A percentile compares a stretch with the other conserved stretches of the same genome.
phyloP scores from a whole-genome alignment of 371 early-diverging fungal species.

The Lichtheimia hyalospora region DNA sequence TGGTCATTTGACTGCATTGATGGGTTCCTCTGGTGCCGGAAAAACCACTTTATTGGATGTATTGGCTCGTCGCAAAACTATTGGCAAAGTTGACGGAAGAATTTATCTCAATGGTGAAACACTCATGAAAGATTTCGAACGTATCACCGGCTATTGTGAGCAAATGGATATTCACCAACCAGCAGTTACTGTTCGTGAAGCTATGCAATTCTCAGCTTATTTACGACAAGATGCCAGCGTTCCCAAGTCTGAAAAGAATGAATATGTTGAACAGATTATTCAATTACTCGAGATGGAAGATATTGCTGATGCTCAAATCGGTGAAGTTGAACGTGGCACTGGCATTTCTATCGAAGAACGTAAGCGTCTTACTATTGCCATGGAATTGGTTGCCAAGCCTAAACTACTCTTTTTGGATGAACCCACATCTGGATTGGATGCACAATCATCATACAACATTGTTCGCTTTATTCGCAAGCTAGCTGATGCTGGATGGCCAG shows the following conservation, averaged over 20 bases:
- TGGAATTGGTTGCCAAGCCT: constrained; percentile 74
- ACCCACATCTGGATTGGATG: constrained; percentile 75
- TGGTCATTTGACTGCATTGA: constrained; percentile 73
- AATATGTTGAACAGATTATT: constrained; percentile 68
- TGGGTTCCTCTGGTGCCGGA: constrained; percentile 85
- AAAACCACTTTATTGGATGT: constrained; percentile 87
- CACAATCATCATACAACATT: constrained; percentile 69
- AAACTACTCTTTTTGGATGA: constrained; percentile 81
- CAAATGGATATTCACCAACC: constrained; percentile 79
- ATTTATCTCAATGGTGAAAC: constrained; percentile 58
- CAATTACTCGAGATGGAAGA: constrained; percentile 58
- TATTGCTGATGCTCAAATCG: constrained; percentile 57
- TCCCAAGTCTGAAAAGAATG: constrained; percentile 53
- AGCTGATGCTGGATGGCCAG: constrained; percentile 58
- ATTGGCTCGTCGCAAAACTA: constrained; percentile 73
- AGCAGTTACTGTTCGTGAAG: constrained; percentile 59
- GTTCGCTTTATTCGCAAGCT: constrained; percentile 65
- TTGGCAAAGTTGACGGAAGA: constrained; percentile 67
- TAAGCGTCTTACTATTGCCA: constrained; percentile 66
- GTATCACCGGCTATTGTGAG: constrained; percentile 80
- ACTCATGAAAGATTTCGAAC: constrained; percentile 54
- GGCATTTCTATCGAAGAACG: constrained; percentile 67
- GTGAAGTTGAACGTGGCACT: constrained; percentile 40
- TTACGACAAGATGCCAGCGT: constrained; percentile 62
- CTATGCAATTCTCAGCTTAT: constrained; percentile 66